phyloP scores from a whole-genome alignment of 805 yeast genomes.

The Wickerhamomyces silvicola region DNA sequence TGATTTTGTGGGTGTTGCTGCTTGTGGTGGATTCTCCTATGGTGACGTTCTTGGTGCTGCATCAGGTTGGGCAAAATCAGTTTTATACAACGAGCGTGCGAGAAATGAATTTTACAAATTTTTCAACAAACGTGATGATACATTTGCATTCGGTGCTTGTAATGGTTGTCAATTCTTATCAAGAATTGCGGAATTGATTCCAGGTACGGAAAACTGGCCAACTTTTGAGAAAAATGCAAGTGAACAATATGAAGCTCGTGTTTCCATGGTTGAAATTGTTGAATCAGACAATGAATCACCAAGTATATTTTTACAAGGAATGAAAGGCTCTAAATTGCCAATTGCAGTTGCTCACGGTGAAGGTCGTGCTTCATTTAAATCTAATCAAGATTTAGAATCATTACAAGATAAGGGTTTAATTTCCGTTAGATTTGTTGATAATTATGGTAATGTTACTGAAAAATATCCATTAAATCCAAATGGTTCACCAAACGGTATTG shows the following conservation, averaged over 20 bases:
- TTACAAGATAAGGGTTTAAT: slow-evolving; percentile 50
- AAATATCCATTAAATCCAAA: slow-evolving; percentile 92
- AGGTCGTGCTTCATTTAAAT: slow-evolving; percentile 76
- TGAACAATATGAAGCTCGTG: slow-evolving; percentile 97
- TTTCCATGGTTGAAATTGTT: slow-evolving; percentile 75
- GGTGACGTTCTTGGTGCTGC: slow-evolving; percentile 99
- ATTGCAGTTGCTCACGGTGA: slow-evolving; percentile 99
- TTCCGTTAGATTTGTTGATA: slow-evolving; percentile 80
- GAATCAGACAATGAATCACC: slow-evolving; percentile 42
- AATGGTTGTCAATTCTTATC: slow-evolving; percentile 97
- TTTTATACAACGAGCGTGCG: slow-evolving; percentile 72
- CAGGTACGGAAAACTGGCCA: slow-evolving; percentile 96
- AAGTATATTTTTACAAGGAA: slow-evolving; percentile 73
- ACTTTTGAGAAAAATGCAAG: slow-evolving; percentile 83
- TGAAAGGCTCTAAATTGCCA: slow-evolving; percentile 92
- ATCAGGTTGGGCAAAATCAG: slow-evolving; percentile 98
- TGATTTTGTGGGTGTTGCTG: slow-evolving; percentile 88
- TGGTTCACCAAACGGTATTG: slow-evolving; percentile 89
- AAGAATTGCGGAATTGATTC: slow-evolving; percentile 77
- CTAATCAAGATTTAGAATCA: slow-evolving; percentile 35
- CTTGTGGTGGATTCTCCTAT: slow-evolving; percentile 98
- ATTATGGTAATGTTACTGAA: slow-evolving; percentile 79
- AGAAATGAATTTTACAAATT: slow-evolving; percentile 71
- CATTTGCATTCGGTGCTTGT: slow-evolving; percentile 97
- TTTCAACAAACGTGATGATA: slow-evolving; percentile 81